Evolutionary conservation across 257 asterid genomes (phyloP).

Genomic region (Petunia axillaris): DNA sequence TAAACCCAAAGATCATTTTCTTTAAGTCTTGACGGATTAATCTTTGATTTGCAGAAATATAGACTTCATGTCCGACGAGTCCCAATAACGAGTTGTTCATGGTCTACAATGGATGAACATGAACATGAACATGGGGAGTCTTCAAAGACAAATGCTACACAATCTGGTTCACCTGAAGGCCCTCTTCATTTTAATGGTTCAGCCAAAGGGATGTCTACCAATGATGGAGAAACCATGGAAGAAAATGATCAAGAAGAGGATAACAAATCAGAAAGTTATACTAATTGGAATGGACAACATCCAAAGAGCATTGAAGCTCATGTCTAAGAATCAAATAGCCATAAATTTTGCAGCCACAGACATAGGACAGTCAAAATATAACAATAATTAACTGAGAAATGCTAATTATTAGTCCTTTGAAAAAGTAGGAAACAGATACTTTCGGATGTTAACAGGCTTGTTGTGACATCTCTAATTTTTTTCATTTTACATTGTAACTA

Average conservation of each 20-base stretch:
- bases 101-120: conserved; percentile 31
- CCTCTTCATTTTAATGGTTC: conserved; percentile 55
- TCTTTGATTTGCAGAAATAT: conserved; percentile 48
- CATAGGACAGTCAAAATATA: conserved; percentile 29
- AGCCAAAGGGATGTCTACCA: conserved; percentile 43
- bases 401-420: neutral
- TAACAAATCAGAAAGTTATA: conserved; percentile 44
- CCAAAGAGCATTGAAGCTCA: conserved; percentile 29
- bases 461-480: conserved; percentile 6
- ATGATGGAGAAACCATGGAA: conserved; percentile 43
- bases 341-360: conserved; percentile 54
- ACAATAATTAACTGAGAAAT: conserved; percentile 4
- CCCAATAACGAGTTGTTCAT: conserved; percentile 25
- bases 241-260: conserved; percentile 48
- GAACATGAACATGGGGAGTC: conserved; percentile 26
- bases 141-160: conserved; percentile 34
- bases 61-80: conserved; percentile 58
- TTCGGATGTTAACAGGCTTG: neutral
- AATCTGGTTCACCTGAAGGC: conserved; percentile 62
- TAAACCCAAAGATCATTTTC: neutral
- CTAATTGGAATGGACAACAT: conserved; percentile 34
- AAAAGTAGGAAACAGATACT: neutral
- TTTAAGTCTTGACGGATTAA: neutral
- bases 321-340: conserved; percentile 28
- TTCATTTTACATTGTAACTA: neutral